Conservation (phyloP, 345 rosid genomes). For the Anastatica hierochuntica region DNA sequence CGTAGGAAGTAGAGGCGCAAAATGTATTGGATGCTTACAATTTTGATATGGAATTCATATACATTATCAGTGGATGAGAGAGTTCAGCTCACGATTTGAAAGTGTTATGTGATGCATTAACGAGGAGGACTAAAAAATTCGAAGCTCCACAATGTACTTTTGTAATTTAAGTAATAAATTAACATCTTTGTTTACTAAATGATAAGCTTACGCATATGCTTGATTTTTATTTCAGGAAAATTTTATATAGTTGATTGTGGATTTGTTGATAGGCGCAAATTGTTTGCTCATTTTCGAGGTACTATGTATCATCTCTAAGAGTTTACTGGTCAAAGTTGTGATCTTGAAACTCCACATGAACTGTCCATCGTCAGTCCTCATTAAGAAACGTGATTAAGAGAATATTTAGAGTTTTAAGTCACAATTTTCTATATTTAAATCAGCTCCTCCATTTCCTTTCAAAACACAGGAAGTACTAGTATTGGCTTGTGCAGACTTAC, state of each 20-base stretch:
- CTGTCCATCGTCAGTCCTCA: not conserved
- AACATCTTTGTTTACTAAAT: too few species aligned
- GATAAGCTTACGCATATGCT: not conserved
- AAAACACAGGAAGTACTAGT: not conserved
- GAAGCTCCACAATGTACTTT: not conserved
- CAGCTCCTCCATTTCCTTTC: not conserved
- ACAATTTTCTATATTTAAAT: not conserved
- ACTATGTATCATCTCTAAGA: not conserved
- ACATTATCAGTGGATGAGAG: not conserved
- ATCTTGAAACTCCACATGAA: not conserved
- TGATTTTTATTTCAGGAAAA: not conserved
- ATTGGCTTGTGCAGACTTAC: not conserved
- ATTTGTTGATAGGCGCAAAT: not conserved
- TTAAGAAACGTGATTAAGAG: not conserved
- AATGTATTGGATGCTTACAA: not conserved
- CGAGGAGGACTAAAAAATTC: not conserved
- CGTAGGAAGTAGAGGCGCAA: not conserved
- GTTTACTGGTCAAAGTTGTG: not conserved
- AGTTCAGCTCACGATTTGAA: not conserved
- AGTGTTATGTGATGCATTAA: not conserved
- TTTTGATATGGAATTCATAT: not conserved
- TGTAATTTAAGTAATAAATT: too few species aligned
- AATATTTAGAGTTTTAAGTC: not conserved
- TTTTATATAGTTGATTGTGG: not conserved
- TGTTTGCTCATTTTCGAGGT: not conserved